Evolutionary conservation across 768 basidiomycete genomes (phyloP).

Genomic region (Cantharellus anzutake): DNA sequence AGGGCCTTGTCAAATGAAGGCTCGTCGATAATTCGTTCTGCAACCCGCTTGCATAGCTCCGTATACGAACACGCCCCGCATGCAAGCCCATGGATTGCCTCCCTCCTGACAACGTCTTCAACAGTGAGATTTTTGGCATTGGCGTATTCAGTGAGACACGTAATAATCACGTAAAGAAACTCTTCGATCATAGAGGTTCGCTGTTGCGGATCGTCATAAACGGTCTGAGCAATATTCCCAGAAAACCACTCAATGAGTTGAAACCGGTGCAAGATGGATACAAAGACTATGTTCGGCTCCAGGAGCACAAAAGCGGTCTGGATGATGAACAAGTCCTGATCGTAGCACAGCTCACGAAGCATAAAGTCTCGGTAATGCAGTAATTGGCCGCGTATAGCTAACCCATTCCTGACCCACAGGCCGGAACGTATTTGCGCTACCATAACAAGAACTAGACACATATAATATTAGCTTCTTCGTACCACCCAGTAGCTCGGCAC

Average conservation of each 20-base stretch:
- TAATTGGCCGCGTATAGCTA: slow-evolving; percentile 84
- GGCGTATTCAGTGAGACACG: slow-evolving; percentile 65
- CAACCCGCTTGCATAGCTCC: slow-evolving; percentile 76
- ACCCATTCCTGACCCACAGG: slow-evolving; percentile 95
- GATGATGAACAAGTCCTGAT: slow-evolving; percentile 83
- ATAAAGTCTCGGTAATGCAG: slow-evolving; percentile 93
- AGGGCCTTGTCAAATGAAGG: slow-evolving; percentile 65
- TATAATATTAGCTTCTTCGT: background rate
- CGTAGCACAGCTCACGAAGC: slow-evolving; percentile 89
- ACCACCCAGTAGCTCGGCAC: slow-evolving; percentile 11
- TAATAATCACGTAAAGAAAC: slow-evolving; percentile 69
- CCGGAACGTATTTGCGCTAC: slow-evolving; percentile 90
- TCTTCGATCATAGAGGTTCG: slow-evolving; percentile 75
- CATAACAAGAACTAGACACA: slow-evolving; percentile 52
- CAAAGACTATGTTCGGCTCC: slow-evolving; percentile 53
- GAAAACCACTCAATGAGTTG: slow-evolving; percentile 64
- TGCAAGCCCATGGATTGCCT: slow-evolving; percentile 80
- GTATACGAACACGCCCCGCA: slow-evolving; percentile 78
- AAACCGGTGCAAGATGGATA: slow-evolving; percentile 81
- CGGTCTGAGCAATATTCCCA: slow-evolving; percentile 34
- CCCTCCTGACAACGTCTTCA: slow-evolving; percentile 46
- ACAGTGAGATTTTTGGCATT: slow-evolving; percentile 52
- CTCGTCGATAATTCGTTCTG: slow-evolving; percentile 77
- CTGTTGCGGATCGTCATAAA: slow-evolving; percentile 52
- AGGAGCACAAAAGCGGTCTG: slow-evolving; percentile 69